Base-by-base conservation (phyloP, 139 green algal species). In the Pseudopediastrum boryanum region DNA sequence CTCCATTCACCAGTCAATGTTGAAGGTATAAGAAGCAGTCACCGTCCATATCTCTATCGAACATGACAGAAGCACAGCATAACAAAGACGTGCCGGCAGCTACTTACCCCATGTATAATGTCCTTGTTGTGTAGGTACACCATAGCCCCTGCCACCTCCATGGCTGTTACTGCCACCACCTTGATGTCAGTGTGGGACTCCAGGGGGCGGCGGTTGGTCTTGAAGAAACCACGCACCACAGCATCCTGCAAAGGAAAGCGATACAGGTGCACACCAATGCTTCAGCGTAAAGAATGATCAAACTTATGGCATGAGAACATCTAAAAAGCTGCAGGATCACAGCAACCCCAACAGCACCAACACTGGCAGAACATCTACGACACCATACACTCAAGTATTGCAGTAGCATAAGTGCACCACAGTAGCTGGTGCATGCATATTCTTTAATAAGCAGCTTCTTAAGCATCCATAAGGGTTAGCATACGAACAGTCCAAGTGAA, bases 81-180 rank as follows among this genome's bases (percentile, higher is more conserved):
- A 16, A 16, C 46, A 16, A 12, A 16, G 46, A 12, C 46, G 46
- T n/a, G n/a, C n/a, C n/a, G n/a, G n/a, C n/a, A n/a, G n/a, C n/a
- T 58, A 43, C 54, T 13, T 33, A 67, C 85, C 27, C 84, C 84
- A 46, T 89, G 84, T 10, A 86, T 56, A 0, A 89, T 46, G 62
- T 38, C 63, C 13, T 46, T 46, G 46, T 19, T 42, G 75, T 89
- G 84, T 38, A 89, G 63, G 72, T 85, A 83, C 7, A 70, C 70
- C 67, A 86, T 79, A 2, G 77, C 85, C 0, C 50, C 61, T 50
- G 77, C 80, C 9, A 83, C 25, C 63, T 89, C 78, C 29, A 29
- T 29, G 8, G 71, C 79, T 5, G 72, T 71, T 13, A 35, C 10
- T 31, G 71, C 39, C 31, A 81, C 35, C 16, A 29, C 25, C 10